Evolutionary conservation across 192 early-diverging fungal genomes (phyloP).

Genomic region (Mortierella claussenii): DNA sequence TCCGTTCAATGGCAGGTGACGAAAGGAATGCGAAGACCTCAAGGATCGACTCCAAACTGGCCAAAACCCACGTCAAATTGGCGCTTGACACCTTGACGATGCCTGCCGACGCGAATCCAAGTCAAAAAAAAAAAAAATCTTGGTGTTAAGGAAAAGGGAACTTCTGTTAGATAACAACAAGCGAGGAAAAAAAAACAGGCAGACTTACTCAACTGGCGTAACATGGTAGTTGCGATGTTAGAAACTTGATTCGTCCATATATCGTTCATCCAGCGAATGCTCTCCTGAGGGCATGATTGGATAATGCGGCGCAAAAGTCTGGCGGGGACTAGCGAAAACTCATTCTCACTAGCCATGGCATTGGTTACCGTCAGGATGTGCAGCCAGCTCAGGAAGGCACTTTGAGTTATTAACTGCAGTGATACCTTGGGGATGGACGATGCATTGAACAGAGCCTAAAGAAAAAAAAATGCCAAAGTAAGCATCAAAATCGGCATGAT

Average conservation of each 20-base stretch:
- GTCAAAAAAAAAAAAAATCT: not conserved
- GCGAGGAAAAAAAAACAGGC: not conserved
- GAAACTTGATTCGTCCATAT: slow-evolving; percentile 44
- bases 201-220: slow-evolving; percentile 49
- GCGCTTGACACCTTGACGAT: slow-evolving; percentile 18
- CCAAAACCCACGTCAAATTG: slow-evolving; percentile 39
- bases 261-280: slow-evolving; percentile 46
- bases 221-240: slow-evolving; percentile 36
- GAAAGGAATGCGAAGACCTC: slow-evolving; percentile 30
- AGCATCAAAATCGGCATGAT: no score
- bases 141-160: not conserved
- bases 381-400: slow-evolving; percentile 68
- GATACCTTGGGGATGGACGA: slow-evolving; percentile 64
- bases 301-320: slow-evolving; percentile 49
- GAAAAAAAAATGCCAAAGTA: not conserved
- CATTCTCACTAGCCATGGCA: slow-evolving; percentile 22
- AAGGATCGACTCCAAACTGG: slow-evolving; percentile 34
- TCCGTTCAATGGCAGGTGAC: not conserved
- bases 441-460: slow-evolving; percentile 65
- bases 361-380: slow-evolving; percentile 42
- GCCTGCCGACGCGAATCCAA: no score
- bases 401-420: slow-evolving; percentile 67
- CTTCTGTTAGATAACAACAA: not conserved
- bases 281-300: slow-evolving; percentile 48
- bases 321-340: slow-evolving; percentile 45